Base-by-base conservation (phyloP, 768 basidiomycete species). In the Termitomyces sp. region DNA sequence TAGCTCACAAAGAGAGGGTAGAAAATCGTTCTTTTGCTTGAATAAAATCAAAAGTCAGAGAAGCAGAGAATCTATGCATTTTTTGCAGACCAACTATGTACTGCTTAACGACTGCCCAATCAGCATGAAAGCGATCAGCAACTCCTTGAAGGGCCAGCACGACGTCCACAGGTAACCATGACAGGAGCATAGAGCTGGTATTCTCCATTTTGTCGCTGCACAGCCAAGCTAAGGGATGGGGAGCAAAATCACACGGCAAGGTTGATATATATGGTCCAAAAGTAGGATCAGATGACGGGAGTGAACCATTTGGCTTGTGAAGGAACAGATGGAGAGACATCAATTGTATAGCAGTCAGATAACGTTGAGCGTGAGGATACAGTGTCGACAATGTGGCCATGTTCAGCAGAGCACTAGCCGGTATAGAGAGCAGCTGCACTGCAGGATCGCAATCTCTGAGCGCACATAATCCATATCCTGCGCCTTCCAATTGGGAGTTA, bases 221-320 rank as follows among this genome's bases (percentile, higher is more conserved):
- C 5, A 80, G 57, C 92, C 91, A 94, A 20, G 86, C 81, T n/a
- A 97, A 75, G 5, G 95, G 96, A 72, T 97, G 94, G 26, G 75
- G 75, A 42, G 77, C 77, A 69, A 98, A 95, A 29, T 84, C 71
- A 55, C 68, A 68, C 2, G 96, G 96, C 28, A 98, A 73, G 1
- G 85, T 78, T 0, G 87, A 85, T 47, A 97, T 85, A 68, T 93
- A 97, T 1, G 91, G 87, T 28, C 87, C 83, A 69, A 86, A 87
- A 15, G 68, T 69, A 62, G 79, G 73, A 64, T 90, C 88, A 26
- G 59, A 60, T 22, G 83, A 85, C 18, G 74, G 72, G 2, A 65
- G 69, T 7, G 67, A 65, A n/a, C 56, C 64, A 34, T 59, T 54
- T 1, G 87, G 88, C 44, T 80, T 80, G 71, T 90, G 79, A 2